Evolutionary conservation across 2,329 filamentous ascomycete species (phyloP).

Genomic region (Colletotrichum sublineola): DNA sequence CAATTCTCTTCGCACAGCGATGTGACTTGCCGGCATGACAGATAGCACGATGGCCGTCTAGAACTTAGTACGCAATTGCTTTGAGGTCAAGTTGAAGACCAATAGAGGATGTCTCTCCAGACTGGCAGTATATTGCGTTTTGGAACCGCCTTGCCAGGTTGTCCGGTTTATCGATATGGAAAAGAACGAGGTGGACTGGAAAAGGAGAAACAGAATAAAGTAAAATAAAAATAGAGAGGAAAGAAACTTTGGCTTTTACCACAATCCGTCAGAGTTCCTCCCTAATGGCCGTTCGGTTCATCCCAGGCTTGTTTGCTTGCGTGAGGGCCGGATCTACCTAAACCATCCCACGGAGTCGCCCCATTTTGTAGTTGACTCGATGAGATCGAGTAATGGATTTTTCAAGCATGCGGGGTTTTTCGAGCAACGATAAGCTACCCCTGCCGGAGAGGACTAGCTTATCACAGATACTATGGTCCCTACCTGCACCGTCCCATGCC

Average conservation of each 20-base stretch:
- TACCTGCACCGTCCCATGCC: slow-evolving; percentile 26
- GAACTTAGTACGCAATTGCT: background rate
- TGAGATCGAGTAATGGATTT: slow-evolving; percentile 49
- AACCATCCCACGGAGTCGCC: slow-evolving; percentile 14
- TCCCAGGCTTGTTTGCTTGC: background rate
- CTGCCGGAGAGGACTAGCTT: slow-evolving; percentile 35
- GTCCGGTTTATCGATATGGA: too few species aligned
- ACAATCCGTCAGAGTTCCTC: background rate
- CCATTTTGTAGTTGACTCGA: slow-evolving; percentile 44
- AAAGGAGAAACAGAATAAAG: background rate
- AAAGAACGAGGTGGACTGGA: background rate
- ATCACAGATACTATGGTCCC: background rate
- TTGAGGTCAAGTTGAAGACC: slow-evolving; percentile 19
- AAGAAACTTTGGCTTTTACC: background rate
- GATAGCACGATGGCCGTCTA: background rate
- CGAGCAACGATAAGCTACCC: slow-evolving; percentile 39
- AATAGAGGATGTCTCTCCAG: slow-evolving; percentile 8
- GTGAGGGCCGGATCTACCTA: slow-evolving; percentile 4
- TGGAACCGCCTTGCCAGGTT: background rate
- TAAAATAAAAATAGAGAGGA: too few species aligned
- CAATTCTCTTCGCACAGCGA: background rate
- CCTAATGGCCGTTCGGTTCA: background rate
- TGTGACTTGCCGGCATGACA: slow-evolving; percentile 2
- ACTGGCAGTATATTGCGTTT: slow-evolving; percentile 1
- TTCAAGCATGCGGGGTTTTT: slow-evolving; percentile 39